Percentiles rank a stretch among this genome's conserved stretches.
phyloP scores from a whole-genome alignment of 768 basidiomycete species.

The Lyophyllum semitale region DNA sequence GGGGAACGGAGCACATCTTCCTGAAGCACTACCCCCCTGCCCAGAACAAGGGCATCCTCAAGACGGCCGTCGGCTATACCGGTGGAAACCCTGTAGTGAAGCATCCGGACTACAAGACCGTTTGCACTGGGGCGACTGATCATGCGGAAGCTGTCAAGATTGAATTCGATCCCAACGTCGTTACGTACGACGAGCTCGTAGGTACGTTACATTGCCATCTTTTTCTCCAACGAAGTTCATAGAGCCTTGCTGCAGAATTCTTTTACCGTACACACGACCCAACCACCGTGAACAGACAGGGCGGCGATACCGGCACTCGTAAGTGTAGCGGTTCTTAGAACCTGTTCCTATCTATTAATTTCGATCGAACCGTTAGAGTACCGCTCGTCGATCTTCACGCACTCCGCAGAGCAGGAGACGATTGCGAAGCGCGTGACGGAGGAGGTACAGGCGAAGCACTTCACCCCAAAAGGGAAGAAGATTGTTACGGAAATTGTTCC shows the following conservation, averaged over 20 bases:
- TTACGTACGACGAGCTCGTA: constrained; percentile 85
- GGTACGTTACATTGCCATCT: constrained; percentile 47
- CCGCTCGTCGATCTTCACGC: constrained; percentile 88
- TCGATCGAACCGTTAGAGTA: constrained; percentile 74
- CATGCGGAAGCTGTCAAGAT: constrained; percentile 90
- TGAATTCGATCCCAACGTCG: constrained; percentile 78
- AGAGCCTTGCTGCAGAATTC: constrained; percentile 58
- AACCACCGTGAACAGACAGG: constrained; percentile 80
- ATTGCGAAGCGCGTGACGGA: constrained; percentile 77
- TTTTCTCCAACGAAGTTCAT: background rate
- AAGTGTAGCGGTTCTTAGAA: too few relatives aligned
- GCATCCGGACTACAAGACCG: constrained; percentile 69
- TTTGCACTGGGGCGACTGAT: constrained; percentile 79
- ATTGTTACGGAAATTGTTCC: constrained; percentile 79
- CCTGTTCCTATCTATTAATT: too few relatives aligned
- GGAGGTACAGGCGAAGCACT: constrained; percentile 85
- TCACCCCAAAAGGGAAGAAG: constrained; percentile 65
- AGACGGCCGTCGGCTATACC: constrained; percentile 78
- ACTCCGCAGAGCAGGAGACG: constrained; percentile 68
- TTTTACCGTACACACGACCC: constrained; percentile 96
- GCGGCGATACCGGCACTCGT: constrained; percentile 79
- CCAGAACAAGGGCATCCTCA: constrained; percentile 73
- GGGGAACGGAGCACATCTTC: constrained; percentile 88
- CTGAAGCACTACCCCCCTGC: constrained; percentile 73
- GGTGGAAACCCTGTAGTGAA: constrained; percentile 59